Evolutionary conservation across 2,329 filamentous ascomycete genomes (phyloP).

Genomic region (Sordariomycetes sp.): DNA sequence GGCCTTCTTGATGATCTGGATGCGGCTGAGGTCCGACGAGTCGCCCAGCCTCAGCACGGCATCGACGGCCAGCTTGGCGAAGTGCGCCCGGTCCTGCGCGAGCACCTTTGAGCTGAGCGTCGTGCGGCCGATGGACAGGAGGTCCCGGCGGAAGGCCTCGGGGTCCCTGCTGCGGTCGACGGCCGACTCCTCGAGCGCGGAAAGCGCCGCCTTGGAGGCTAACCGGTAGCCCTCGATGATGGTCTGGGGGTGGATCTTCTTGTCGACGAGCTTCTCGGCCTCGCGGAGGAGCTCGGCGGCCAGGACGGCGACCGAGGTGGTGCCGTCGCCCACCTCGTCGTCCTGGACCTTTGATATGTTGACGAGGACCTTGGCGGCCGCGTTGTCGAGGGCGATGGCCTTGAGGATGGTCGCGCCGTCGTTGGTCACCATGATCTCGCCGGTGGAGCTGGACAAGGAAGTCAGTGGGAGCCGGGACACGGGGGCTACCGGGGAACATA

Average conservation of each 20-base stretch:
- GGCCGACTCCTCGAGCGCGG: constrained; percentile 70
- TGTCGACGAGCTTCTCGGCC: constrained; percentile 91
- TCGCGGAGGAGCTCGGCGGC: constrained; percentile 91
- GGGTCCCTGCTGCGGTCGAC: constrained; percentile 81
- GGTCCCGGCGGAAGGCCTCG: constrained; percentile 76
- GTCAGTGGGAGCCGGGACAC: constrained; percentile 5
- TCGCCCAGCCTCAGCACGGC: constrained; percentile 82
- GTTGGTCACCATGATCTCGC: constrained; percentile 97
- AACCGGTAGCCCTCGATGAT: constrained; percentile 99
- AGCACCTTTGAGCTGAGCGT: constrained; percentile 97
- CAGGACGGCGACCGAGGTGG: constrained; percentile 92
- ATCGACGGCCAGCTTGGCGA: constrained; percentile 78
- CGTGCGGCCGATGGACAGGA: constrained; percentile 82
- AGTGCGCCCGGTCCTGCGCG: constrained; percentile 85
- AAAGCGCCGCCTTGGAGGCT: constrained; percentile 79
- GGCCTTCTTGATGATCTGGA: constrained; percentile 99
- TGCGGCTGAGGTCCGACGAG: constrained; percentile 89
- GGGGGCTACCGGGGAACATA: constrained; percentile 30
- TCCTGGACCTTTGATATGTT: constrained; percentile 99
- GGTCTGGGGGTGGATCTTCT: constrained; percentile 98
- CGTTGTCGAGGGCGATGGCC: constrained; percentile 95
- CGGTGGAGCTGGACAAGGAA: constrained; percentile 58
- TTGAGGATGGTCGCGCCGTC: constrained; percentile 98
- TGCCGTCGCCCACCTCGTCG: constrained; percentile 95
- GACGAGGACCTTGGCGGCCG: constrained; percentile 92